phyloP scores from a whole-genome alignment of 75 land plant genomes.

The Ceratopteris richardii region DNA sequence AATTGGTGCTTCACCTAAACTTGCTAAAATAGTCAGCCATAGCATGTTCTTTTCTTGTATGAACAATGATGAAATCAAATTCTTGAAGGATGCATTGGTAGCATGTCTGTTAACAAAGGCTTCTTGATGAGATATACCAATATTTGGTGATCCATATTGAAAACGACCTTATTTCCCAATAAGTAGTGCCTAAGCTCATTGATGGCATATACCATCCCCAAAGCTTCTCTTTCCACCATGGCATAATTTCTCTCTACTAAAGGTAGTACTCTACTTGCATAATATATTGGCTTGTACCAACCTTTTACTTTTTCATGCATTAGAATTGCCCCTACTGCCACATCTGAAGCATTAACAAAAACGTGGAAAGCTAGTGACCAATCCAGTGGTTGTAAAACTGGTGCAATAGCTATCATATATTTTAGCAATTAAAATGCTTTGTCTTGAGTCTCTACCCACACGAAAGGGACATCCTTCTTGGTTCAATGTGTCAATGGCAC shows the following conservation, averaged over 20 bases:
- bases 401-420: background rate
- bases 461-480: background rate
- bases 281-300: background rate
- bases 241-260: background rate
- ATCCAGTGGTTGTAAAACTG: background rate
- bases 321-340: background rate
- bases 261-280: background rate
- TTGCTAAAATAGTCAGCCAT: too few relatives aligned
- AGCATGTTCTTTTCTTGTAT: too few relatives aligned
- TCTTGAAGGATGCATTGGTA: too few relatives aligned
- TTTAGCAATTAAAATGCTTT: background rate
- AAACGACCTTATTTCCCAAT: background rate
- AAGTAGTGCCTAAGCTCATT: background rate
- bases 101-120: too few relatives aligned
- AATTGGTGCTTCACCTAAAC: too few relatives aligned
- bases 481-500: background rate
- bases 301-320: background rate
- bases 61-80: too few relatives aligned
- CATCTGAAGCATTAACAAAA: background rate
- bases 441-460: background rate
- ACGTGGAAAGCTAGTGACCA: background rate
- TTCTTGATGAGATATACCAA: too few relatives aligned
- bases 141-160: background rate
- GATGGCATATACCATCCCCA: background rate
- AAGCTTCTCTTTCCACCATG: background rate